Evolutionary conservation across 805 yeast species (phyloP).

Genomic region (Barnettozyma californica): DNA sequence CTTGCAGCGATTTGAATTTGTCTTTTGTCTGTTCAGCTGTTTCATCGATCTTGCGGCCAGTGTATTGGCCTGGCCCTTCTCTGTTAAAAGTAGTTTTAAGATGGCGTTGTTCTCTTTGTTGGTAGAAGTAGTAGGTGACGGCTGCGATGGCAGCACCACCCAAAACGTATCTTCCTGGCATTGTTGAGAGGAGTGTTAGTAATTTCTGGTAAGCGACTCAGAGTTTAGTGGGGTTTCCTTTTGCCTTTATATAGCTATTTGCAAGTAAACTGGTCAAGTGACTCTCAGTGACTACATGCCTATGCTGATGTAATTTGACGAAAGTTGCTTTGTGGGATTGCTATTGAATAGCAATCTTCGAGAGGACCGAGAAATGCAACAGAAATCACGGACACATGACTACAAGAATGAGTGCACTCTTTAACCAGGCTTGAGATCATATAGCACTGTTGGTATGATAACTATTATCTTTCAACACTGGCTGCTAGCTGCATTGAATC

Average conservation of each 20-base stretch:
- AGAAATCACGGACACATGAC: not conserved
- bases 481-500: not conserved
- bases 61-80: slow-evolving; percentile 18
- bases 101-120: slow-evolving; percentile 10
- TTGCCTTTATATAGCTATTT: not conserved
- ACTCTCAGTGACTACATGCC: not conserved
- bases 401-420: not conserved
- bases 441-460: not conserved
- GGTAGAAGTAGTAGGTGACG: slow-evolving; percentile 23
- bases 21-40: slow-evolving; percentile 15
- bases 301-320: not conserved
- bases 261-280: not conserved
- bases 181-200: not conserved
- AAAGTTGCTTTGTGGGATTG: not conserved
- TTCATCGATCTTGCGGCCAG: slow-evolving; percentile 25
- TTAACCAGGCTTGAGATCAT: not conserved
- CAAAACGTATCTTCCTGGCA: slow-evolving; percentile 13
- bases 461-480: not conserved
- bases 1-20: slow-evolving; percentile 13
- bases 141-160: slow-evolving; percentile 25
- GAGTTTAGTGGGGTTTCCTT: not conserved
- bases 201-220: too few relatives aligned
- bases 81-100: slow-evolving; percentile 7
- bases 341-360: not conserved
- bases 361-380: not conserved